Evolutionary conservation across 257 asterid species (phyloP).

Genomic region (Leptodermis oblonga): DNA sequence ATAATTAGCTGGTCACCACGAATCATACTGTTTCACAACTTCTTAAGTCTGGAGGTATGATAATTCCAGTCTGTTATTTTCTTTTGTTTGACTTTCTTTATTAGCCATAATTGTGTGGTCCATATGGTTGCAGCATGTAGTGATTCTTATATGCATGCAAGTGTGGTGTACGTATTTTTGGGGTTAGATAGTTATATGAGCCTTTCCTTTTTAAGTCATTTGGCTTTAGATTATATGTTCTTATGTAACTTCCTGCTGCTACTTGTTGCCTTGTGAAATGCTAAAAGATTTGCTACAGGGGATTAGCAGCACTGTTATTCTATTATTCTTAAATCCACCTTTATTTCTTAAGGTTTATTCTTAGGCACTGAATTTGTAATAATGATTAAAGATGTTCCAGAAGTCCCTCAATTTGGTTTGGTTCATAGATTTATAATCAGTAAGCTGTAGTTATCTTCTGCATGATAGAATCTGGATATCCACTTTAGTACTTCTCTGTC

Average conservation of each 20-base stretch:
- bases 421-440: neutral
- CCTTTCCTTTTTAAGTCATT: neutral
- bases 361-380: neutral
- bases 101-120: neutral
- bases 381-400: neutral
- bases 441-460: neutral
- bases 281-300: neutral
- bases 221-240: neutral
- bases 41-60: conserved; percentile 73
- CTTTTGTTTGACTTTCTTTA: neutral
- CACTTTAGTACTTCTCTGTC: neutral
- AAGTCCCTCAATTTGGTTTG: neutral
- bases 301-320: neutral
- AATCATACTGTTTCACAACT: conserved; percentile 58
- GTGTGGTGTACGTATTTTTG: neutral
- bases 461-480: neutral
- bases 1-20: conserved; percentile 79
- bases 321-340: neutral
- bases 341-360: neutral
- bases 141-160: neutral
- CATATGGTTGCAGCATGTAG: neutral
- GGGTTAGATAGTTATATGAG: neutral
- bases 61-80: neutral
- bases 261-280: neutral
- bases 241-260: neutral